Base-by-base conservation (phyloP, 148 eudicot genomes). In the Camellia sinensis region DNA sequence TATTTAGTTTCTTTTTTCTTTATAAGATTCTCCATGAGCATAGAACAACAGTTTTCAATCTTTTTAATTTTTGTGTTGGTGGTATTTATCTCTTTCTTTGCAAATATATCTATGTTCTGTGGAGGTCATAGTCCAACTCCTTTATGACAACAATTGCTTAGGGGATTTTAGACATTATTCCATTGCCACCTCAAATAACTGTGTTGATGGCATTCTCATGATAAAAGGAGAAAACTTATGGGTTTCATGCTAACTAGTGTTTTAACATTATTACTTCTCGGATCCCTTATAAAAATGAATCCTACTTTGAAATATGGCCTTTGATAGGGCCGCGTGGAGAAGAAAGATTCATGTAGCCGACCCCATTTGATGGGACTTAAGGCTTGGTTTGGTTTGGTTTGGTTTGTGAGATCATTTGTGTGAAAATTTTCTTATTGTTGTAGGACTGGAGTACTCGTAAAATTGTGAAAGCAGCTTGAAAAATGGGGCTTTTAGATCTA, bases 401-500 rank as follows among this genome's bases (percentile, higher is more conserved):
- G 65, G 65, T 8, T 62, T 62, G 4, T 3, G 18, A 13, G 18
- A 43, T 67, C 48, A 1, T 40, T 43, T 43, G 7, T 43, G 22
- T 43, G 21, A 14, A 12, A 40, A 5, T 67, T 6, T 43, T 67
- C 48, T 69, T 8, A 6, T 45, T 69, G 29, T 10, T 11, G 71
- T 67, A 69, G 73, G 73, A 69, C 53, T 43, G 73, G 17, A 44
- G 11, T 12, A 50, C 41, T 50, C 52, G 61, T 6, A 37, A 52
- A 72, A n/a, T 72, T 50, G 17, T 19, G 17, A 48, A 52, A 52
- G 60, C 37, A 72, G 29, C 17, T 45, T 6, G 3, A 10, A 22
- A 52, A 54, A 70, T 82, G 91, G 83, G 86, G 65, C 65, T 86
- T 11, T 5, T 84, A n/a, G 75, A 86, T 71, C 82, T 88, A 5